These are phyloP conservation scores for Acidomyces sp. DNA, from an alignment of 495 filamentous ascomycete genomes.

Conservation along the genomic window DNA sequence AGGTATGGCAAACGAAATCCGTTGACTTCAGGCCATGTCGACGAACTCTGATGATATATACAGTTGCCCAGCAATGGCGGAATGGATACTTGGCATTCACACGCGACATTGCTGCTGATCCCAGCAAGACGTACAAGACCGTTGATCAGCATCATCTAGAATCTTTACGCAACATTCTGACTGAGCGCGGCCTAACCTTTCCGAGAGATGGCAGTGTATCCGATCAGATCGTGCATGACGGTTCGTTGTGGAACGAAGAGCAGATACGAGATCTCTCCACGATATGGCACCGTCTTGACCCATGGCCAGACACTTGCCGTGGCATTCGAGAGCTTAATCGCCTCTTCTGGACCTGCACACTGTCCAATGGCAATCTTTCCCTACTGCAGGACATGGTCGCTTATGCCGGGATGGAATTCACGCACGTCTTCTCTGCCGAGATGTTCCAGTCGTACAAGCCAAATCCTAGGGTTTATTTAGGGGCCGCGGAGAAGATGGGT, in stretches of 20 bases:
- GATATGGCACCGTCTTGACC: conserved; percentile 57
- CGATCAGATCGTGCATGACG: conserved; percentile 24
- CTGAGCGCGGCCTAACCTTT: conserved; percentile 16
- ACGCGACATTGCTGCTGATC: conserved; percentile 31
- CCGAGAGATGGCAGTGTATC: conserved; percentile 8
- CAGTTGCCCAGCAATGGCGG: conserved; percentile 61
- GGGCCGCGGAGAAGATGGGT: conserved; percentile 47
- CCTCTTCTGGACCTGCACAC: conserved; percentile 45
- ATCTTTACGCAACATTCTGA: conserved; percentile 39
- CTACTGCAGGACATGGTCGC: conserved; percentile 51
- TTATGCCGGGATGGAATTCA: conserved; percentile 47
- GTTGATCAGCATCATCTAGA: conserved; percentile 55
- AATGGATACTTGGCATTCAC: conserved; percentile 49
- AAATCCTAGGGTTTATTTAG: conserved; percentile 50
- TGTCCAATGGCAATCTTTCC: conserved; percentile 61
- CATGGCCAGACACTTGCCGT: conserved; percentile 50
- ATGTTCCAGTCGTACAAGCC: conserved; percentile 73
- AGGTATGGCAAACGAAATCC: conserved; percentile 7
- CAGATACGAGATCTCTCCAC: conserved; percentile 45
- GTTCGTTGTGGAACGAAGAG: conserved; percentile 44
- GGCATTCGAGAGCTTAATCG: conserved; percentile 45
- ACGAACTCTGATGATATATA: too few species aligned
- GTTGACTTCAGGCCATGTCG: neutral
- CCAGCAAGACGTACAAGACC: conserved; percentile 27
- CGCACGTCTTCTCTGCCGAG: conserved; percentile 48